A percentile compares a stretch with the other conserved stretches of the same genome.
Conservation (phyloP, 306 rosid genomes). For the apple (Malus domestica) region DNA sequence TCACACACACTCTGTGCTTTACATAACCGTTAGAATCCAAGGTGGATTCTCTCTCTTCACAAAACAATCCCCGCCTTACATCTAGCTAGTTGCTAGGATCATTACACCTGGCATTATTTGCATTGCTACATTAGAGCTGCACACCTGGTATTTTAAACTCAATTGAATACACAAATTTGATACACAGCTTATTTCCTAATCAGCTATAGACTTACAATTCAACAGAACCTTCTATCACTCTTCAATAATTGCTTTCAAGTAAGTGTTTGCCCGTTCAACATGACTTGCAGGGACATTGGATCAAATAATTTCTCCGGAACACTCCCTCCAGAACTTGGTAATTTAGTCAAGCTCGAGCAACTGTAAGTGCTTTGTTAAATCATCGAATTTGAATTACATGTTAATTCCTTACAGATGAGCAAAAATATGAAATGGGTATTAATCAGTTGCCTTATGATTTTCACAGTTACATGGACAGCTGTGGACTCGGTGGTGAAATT, state of each 20-base stretch:
- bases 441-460: background rate
- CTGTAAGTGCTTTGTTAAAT: constrained; percentile 8
- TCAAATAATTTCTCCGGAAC: constrained; percentile 20
- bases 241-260: background rate
- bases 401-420: background rate
- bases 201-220: no score
- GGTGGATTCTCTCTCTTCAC: no score
- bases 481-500: constrained; percentile 20
- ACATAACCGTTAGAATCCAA: no score
- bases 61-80: no score
- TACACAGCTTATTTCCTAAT: no score
- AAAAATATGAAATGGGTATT: background rate
- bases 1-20: no score
- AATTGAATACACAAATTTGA: no score
- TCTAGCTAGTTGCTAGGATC: no score
- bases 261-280: background rate
- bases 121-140: no score
- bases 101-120: no score
- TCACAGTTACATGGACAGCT: constrained; percentile 9
- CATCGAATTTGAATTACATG: background rate
- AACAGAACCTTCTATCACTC: no score
- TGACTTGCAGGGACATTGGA: constrained; percentile 7
- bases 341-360: background rate
- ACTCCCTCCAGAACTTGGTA: constrained; percentile 24
- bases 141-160: no score